Percentiles rank a stretch among this genome's conserved stretches.
Conservation (phyloP, 208 protist species). For the Herpetomonas muscarum region DNA sequence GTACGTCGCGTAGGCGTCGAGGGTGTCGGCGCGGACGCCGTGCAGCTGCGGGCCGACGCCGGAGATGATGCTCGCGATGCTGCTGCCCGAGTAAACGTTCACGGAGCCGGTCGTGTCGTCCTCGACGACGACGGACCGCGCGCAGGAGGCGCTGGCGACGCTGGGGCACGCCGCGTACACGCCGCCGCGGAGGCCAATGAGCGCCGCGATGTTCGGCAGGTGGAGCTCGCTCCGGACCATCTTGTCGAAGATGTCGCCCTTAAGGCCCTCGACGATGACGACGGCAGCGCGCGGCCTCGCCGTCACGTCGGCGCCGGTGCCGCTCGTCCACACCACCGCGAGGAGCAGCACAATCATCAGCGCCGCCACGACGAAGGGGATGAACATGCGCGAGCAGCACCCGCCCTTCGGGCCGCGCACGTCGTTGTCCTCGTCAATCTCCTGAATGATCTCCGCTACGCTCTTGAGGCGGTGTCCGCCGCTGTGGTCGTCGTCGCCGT, state of each 20-base stretch:
- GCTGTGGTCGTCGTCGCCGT: conserved; percentile 3
- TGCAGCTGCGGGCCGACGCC: conserved; percentile 49
- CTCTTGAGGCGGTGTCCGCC: conserved; percentile 21
- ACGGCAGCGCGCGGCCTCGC: conserved; percentile 51
- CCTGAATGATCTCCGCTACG: conserved; percentile 55
- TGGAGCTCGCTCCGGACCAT: conserved; percentile 39
- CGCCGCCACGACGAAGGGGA: conserved; percentile 37
- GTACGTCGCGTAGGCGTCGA: conserved; percentile 29
- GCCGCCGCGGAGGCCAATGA: conserved; percentile 29
- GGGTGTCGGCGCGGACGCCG: conserved; percentile 37
- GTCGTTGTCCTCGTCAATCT: conserved; percentile 46
- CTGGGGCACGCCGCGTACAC: conserved; percentile 40
- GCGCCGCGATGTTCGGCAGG: conserved; percentile 50
- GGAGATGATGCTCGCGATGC: conserved; percentile 54
- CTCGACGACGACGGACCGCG: conserved; percentile 48
- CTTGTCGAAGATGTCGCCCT: conserved; percentile 43
- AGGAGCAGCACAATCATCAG: conserved; percentile 30
- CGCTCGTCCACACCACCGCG: conserved; percentile 39
- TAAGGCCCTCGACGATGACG: conserved; percentile 67
- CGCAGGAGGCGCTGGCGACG: conserved; percentile 35
- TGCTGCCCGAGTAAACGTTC: conserved; percentile 36
- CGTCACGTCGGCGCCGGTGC: conserved; percentile 21
- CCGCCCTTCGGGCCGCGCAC: conserved; percentile 36
- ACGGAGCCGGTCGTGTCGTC: conserved; percentile 22
- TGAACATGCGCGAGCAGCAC: conserved; percentile 68